phyloP scores from a whole-genome alignment of 2,329 filamentous ascomycete genomes.

The Aspergillus spinulosporus region DNA sequence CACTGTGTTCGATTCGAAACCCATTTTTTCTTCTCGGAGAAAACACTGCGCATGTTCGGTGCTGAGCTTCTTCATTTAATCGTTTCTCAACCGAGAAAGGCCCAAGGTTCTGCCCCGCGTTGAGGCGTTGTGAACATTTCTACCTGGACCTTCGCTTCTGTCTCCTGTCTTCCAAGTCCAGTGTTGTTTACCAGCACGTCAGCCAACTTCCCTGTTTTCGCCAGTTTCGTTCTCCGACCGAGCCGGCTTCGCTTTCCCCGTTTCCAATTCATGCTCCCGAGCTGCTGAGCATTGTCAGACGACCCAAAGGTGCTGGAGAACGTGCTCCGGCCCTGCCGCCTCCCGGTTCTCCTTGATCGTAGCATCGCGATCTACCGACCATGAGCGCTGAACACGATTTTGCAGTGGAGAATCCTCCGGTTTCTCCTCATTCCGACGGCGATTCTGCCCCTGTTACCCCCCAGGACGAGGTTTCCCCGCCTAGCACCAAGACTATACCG shows the following conservation, averaged over 20 bases:
- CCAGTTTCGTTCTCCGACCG: constrained; percentile 7
- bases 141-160: neutral
- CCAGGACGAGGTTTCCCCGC: constrained; percentile 24
- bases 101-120: constrained; percentile 21
- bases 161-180: neutral
- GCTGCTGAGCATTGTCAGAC: constrained; percentile 8
- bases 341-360: neutral
- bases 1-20: neutral
- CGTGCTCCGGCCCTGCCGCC: constrained; percentile 8
- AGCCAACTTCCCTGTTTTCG: neutral
- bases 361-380: constrained; percentile 7
- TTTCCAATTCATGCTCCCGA: constrained; percentile 7
- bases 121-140: neutral
- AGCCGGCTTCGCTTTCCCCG: constrained; percentile 1
- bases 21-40: neutral
- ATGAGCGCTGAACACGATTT: constrained; percentile 27
- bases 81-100: constrained; percentile 5
- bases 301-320: constrained; percentile 16
- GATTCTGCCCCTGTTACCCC: constrained; percentile 22
- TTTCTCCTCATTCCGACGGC: constrained; percentile 22
- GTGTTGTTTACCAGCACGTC: neutral
- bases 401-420: constrained; percentile 22
- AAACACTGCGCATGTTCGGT: constrained; percentile 4
- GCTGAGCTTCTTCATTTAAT: neutral
- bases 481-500: constrained; percentile 24